Conservation (phyloP, 2,329 filamentous ascomycete genomes). For the Myriosclerotinia curreyana region DNA sequence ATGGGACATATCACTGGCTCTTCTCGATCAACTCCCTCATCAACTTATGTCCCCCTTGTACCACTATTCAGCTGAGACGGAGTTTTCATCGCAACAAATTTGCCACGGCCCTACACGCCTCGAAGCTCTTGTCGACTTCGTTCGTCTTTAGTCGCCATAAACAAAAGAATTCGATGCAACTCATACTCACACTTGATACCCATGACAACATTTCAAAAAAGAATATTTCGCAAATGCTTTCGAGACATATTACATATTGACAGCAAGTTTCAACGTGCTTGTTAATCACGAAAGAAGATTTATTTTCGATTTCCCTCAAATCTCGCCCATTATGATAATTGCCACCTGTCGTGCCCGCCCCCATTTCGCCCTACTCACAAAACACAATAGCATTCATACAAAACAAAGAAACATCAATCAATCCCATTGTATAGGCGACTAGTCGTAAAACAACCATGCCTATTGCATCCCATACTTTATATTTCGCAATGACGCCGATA, state of each 20-base stretch:
- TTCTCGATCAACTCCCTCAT: constrained; percentile 39
- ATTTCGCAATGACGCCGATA: constrained; percentile 14
- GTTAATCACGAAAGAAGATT: constrained; percentile 27
- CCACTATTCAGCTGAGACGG: constrained; percentile 40
- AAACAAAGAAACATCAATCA: constrained; percentile 21
- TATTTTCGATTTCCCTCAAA: constrained; percentile 20
- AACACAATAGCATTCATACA: constrained; percentile 13
- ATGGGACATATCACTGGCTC: constrained; percentile 38
- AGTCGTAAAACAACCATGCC: constrained; percentile 24
- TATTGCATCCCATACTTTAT: constrained; percentile 17
- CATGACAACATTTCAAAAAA: constrained; percentile 31
- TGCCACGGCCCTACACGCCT: constrained; percentile 36
- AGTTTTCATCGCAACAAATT: constrained; percentile 33
- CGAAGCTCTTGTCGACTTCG: constrained; percentile 37
- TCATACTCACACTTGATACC: constrained; percentile 36
- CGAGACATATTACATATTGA: constrained; percentile 29
- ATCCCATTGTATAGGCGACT: constrained; percentile 24
- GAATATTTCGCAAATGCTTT: constrained; percentile 20
- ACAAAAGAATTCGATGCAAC: constrained; percentile 36
- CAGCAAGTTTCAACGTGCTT: constrained; percentile 38
- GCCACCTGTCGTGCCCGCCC: constrained; percentile 27
- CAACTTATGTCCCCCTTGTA: constrained; percentile 40
- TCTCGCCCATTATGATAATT: constrained; percentile 30
- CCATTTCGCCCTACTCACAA: constrained; percentile 22
- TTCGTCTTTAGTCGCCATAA: constrained; percentile 39